A percentile compares a stretch with the other conserved stretches of the same genome.
Evolutionary conservation across 345 rosid species (phyloP).

Genomic region (Erodium maritimum): DNA sequence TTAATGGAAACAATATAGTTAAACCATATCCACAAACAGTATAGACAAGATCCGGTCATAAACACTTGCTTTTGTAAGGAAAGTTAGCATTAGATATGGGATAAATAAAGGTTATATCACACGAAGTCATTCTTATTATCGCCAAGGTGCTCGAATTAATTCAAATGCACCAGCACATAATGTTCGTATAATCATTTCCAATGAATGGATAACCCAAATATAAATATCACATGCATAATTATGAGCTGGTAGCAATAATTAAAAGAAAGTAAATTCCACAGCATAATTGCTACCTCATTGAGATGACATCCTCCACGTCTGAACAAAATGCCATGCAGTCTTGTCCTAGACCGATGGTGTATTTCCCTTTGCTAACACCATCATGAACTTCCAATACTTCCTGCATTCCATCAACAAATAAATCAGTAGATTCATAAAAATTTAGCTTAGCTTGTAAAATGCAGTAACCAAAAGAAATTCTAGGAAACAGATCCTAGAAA

Average conservation of each 20-base stretch:
- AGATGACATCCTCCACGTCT: conserved; percentile 98
- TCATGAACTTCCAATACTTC: conserved; percentile 91
- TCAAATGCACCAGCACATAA: not conserved
- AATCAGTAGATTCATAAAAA: conserved; percentile 2
- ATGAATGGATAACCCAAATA: not conserved
- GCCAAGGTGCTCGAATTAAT: not conserved
- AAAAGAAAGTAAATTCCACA: not conserved
- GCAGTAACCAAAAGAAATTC: not conserved
- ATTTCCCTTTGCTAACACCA: conserved; percentile 95
- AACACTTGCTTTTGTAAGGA: not conserved
- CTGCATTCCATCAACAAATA: conserved; percentile 20
- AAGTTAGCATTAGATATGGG: not conserved
- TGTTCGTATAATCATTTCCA: not conserved
- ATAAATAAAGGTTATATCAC: not conserved
- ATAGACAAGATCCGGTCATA: not conserved
- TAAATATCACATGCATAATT: not conserved
- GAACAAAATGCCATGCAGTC: conserved; percentile 95
- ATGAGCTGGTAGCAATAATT: not conserved
- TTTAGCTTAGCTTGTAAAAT: not conserved
- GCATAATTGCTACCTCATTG: conserved; percentile 62
- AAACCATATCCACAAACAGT: not conserved
- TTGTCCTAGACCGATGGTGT: conserved; percentile 98
- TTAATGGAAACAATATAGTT: not conserved
- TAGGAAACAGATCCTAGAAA: not conserved
- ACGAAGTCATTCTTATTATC: not conserved